Base-by-base conservation (phyloP, 1,284 basidiomycete species). In the Ustanciosporium gigantosporum region DNA sequence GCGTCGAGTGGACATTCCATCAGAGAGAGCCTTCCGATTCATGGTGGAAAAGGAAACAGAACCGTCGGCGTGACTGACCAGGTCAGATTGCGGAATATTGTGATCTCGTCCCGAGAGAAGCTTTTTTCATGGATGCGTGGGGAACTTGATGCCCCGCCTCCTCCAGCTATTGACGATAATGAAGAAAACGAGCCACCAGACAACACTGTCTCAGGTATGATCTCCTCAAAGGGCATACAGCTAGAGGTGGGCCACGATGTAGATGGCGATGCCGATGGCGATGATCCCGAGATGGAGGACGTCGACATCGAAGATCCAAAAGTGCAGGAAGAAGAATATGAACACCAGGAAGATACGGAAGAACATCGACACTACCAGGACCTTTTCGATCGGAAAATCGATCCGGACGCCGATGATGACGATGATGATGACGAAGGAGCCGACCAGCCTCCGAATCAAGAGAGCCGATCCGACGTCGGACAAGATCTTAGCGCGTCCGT, bases 81-180 rank as follows among this genome's bases (percentile, higher is more conserved):
- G 31, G 58, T 74, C 0, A 44, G 72, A 14, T 27, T 74, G 39
- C 60, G 72, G n/a, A 69, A 74, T 40, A 69, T 73, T 17, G 62
- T 64, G 15, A 41, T 67, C 11, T 42, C 46, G 13, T 66, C 70
- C 3, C 51, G 56, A 11, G 70, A 74, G 23, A 66, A 66, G 37
- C 55, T 74, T 5, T 74, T 74, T 46, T 47, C 51, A 1, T 74
- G 72, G 72, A 73, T 74, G 72, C 53, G 72, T 3, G 31, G 42
- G 4, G 46, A 69, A 31, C 47, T 71, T 8, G 59, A 70, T 42
- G 46, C 47, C 4, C 62, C 60, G 17, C 44, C 49, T 8, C 72
- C 72, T 16, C 72, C 72, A 0, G 42, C 41, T 11, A 51, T 71
- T 46, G 49, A 66, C 15, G 59, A 62, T 2, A 40, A 65, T 15